Conservation (phyloP, 345 rosid species). For the Moringa oleifera region DNA sequence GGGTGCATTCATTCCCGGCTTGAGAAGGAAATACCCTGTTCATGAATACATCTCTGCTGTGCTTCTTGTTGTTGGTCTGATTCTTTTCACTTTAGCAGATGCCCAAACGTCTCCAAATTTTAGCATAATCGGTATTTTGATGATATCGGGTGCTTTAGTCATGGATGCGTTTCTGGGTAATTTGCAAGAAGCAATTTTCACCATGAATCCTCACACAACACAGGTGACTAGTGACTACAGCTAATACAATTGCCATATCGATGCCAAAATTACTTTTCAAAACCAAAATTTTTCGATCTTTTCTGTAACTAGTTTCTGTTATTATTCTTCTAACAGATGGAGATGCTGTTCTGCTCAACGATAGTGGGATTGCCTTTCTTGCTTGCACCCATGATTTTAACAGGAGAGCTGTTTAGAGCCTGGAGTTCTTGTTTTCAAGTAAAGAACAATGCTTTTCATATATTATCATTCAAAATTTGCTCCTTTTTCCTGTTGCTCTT, state of each 20-base stretch:
- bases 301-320: background rate
- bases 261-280: too few species aligned
- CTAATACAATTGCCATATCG: too few species aligned
- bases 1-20: constrained; percentile 86
- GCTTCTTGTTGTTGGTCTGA: constrained; percentile 67
- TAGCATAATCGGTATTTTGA: constrained; percentile 60
- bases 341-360: constrained; percentile 81
- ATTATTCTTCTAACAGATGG: constrained; percentile 42
- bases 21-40: constrained; percentile 69
- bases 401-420: constrained; percentile 79
- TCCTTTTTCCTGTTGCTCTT: background rate
- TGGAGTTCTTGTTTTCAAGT: constrained; percentile 80
- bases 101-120: constrained; percentile 78
- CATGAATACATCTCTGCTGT: constrained; percentile 76
- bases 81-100: constrained; percentile 82
- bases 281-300: background rate
- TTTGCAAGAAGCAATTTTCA: constrained; percentile 89
- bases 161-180: constrained; percentile 90
- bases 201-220: constrained; percentile 76
- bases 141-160: constrained; percentile 70
- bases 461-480: background rate
- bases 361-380: constrained; percentile 78
- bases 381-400: constrained; percentile 71
- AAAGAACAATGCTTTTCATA: constrained; percentile 10
- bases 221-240: constrained; percentile 42